Percentiles rank a stretch among this genome's conserved stretches.
Evolutionary conservation across 345 rosid species (phyloP).

Genomic region (Cardamine chenopodiifolia): DNA sequence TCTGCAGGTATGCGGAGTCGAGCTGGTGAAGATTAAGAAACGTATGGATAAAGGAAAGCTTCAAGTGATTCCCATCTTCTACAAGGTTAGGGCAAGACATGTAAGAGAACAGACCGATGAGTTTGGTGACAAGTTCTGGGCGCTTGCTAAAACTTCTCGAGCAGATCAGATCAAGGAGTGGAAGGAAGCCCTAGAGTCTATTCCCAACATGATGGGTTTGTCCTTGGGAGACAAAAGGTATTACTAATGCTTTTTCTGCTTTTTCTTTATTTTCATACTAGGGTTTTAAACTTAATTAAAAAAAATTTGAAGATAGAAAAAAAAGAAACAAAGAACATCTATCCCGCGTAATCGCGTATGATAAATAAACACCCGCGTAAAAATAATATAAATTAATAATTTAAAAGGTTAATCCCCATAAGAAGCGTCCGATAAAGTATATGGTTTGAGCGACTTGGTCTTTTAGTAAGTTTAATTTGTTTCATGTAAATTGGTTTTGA

Average conservation of each 20-base stretch:
- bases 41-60: constrained; percentile 9
- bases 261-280: background rate
- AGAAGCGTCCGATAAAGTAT: too few relatives aligned
- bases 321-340: too few relatives aligned
- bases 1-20: background rate
- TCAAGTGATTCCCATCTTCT: constrained; percentile 3
- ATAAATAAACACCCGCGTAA: too few relatives aligned
- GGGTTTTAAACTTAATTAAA: too few relatives aligned
- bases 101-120: background rate
- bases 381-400: too few relatives aligned
- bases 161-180: constrained; percentile 5
- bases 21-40: constrained; percentile 2
- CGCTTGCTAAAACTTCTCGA: background rate
- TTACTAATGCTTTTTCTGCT: background rate
- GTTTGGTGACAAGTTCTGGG: constrained; percentile 22
- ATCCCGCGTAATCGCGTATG: too few relatives aligned
- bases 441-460: too few relatives aligned
- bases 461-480: too few relatives aligned
- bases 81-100: constrained; percentile 19
- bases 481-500: too few relatives aligned
- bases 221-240: background rate
- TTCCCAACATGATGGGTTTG: background rate
- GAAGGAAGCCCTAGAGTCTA: background rate
- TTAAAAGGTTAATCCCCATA: too few relatives aligned
- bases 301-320: too few relatives aligned